phyloP scores from a whole-genome alignment of 306 rosid genomes.

The Quercus parvula region DNA sequence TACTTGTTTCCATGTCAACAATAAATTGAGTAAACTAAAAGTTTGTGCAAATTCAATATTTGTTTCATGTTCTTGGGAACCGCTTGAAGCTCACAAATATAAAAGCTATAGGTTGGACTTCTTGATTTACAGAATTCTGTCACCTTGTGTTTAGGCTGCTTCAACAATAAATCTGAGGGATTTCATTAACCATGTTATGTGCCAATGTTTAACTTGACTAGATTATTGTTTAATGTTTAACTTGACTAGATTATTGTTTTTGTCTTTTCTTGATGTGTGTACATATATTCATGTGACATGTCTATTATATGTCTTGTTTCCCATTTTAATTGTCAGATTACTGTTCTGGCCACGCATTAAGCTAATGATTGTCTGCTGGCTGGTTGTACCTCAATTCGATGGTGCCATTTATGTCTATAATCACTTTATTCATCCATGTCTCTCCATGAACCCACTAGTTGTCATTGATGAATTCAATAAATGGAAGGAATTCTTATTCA shows the following conservation, averaged over 20 bases:
- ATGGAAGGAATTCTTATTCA: slow-evolving; percentile 16
- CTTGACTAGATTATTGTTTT: too few species aligned
- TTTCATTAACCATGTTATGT: too few species aligned
- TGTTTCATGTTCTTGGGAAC: not conserved
- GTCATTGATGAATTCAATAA: slow-evolving; percentile 16
- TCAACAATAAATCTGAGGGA: not conserved
- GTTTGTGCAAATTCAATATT: not conserved
- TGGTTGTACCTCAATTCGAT: slow-evolving; percentile 47
- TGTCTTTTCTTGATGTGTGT: not conserved
- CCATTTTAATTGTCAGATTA: slow-evolving; percentile 34
- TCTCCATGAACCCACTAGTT: slow-evolving; percentile 17
- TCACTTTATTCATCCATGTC: slow-evolving; percentile 16
- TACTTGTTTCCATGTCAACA: not conserved
- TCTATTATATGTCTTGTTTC: not conserved
- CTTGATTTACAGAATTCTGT: not conserved
- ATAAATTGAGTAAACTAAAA: not conserved
- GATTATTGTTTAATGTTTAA: not conserved
- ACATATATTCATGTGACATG: not conserved
- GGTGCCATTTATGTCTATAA: slow-evolving; percentile 44
- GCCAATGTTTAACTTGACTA: too few species aligned
- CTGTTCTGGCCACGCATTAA: slow-evolving; percentile 46
- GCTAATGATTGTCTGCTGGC: slow-evolving; percentile 39
- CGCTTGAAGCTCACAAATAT: not conserved
- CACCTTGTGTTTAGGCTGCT: not conserved
- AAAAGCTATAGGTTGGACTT: not conserved